phyloP scores from a whole-genome alignment of 805 yeast genomes.

The Kazachstania psychrophila region DNA sequence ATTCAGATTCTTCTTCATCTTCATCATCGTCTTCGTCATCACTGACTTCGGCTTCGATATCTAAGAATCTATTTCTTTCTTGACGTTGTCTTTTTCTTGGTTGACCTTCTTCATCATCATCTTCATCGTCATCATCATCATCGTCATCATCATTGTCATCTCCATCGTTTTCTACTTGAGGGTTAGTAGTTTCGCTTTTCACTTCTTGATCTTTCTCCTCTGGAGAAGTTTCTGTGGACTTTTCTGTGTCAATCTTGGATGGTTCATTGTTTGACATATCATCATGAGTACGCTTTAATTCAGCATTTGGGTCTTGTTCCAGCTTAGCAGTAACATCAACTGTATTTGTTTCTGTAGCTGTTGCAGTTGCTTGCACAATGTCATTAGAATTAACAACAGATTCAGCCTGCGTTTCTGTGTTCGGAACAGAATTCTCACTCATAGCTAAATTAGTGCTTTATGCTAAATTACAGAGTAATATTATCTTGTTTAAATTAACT shows the following conservation, averaged over 20 bases:
- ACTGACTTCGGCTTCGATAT: constrained; percentile 98
- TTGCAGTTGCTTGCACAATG: background rate
- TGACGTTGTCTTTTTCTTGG: constrained; percentile 38
- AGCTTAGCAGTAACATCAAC: background rate
- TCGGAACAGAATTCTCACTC: constrained; percentile 1
- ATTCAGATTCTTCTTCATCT: constrained; percentile 88
- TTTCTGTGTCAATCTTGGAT: constrained; percentile 5
- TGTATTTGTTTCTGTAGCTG: background rate
- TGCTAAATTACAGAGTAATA: too few relatives aligned
- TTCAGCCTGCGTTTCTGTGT: background rate
- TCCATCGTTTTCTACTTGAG: constrained; percentile 35
- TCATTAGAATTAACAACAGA: background rate
- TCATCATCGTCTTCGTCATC: constrained; percentile 91
- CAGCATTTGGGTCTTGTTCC: background rate
- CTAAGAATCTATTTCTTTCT: constrained; percentile 76
- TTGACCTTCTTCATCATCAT: constrained; percentile 42
- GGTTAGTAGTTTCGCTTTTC: too few relatives aligned
- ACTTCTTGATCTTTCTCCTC: constrained; percentile 25
- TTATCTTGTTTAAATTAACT: too few relatives aligned
- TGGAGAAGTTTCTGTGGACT: constrained; percentile 1
- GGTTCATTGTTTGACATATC: constrained; percentile 1
- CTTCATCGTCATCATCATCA: constrained; percentile 53
- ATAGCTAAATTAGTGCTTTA: too few relatives aligned
- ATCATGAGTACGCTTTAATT: constrained; percentile 3
- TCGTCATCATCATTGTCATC: constrained; percentile 40